These are phyloP conservation scores for Diutina scorzettiae DNA, from an alignment of 1,139 yeast species.

Conservation along the genomic window DNA sequence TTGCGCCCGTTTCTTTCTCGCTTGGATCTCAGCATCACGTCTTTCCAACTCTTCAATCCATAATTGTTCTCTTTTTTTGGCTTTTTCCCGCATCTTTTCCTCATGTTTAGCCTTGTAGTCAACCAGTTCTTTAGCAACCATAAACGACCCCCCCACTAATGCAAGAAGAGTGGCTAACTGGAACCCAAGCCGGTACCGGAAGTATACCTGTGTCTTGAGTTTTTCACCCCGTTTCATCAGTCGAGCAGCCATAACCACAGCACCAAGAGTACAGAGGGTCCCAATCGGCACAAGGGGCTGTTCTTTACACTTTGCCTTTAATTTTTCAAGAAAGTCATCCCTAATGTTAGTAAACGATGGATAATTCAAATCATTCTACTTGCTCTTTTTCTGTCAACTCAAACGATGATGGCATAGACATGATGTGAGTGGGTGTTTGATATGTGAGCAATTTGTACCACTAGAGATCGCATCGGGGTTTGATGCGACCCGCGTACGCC, in stretches of 20 bases:
- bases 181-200: slow-evolving; percentile 79
- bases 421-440: too few species aligned
- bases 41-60: slow-evolving; percentile 90
- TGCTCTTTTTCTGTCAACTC: slow-evolving; percentile 3
- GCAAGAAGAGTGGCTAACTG: slow-evolving; percentile 79
- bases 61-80: slow-evolving; percentile 68
- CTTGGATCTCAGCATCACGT: slow-evolving; percentile 63
- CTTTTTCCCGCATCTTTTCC: slow-evolving; percentile 56
- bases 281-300: slow-evolving; percentile 82
- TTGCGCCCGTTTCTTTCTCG: slow-evolving; percentile 39
- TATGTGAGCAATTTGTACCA: too few species aligned
- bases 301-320: slow-evolving; percentile 36
- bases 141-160: slow-evolving; percentile 64
- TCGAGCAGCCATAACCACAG: slow-evolving; percentile 67
- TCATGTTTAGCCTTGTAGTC: slow-evolving; percentile 41
- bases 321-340: slow-evolving; percentile 14
- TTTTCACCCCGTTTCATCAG: slow-evolving; percentile 66
- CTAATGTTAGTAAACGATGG: slow-evolving; percentile 10
- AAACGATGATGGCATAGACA: slow-evolving; percentile 4
- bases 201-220: slow-evolving; percentile 70
- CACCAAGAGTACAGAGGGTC: slow-evolving; percentile 64
- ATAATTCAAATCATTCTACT: neutral
- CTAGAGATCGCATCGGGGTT: too few species aligned
- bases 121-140: slow-evolving; percentile 35
- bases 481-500: too few species aligned